These are phyloP conservation scores for Trichoderma erinaceum DNA, from an alignment of 495 filamentous ascomycete species.

Conservation along the genomic window DNA sequence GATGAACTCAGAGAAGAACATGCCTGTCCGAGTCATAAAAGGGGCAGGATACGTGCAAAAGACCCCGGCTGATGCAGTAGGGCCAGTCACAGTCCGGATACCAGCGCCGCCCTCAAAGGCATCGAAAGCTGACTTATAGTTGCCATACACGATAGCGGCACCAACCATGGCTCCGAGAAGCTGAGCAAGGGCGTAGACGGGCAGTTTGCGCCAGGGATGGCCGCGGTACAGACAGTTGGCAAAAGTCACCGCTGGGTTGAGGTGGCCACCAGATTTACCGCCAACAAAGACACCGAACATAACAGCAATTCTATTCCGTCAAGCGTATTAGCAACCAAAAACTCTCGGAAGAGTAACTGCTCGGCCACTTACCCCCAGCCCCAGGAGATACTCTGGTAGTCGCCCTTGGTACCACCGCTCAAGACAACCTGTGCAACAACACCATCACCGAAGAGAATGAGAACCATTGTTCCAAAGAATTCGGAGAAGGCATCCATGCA, in stretches of 20 bases:
- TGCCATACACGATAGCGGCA: slow-evolving; percentile 51
- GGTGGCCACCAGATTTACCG: slow-evolving; percentile 52
- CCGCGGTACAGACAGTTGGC: slow-evolving; percentile 55
- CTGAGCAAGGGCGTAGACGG: slow-evolving; percentile 49
- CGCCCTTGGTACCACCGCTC: slow-evolving; percentile 40
- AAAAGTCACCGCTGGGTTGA: slow-evolving; percentile 63
- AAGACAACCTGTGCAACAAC: slow-evolving; percentile 55
- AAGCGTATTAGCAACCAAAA: neutral
- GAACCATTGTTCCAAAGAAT: slow-evolving; percentile 58
- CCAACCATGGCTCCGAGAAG: slow-evolving; percentile 50
- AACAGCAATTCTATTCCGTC: slow-evolving; percentile 39
- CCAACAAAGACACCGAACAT: slow-evolving; percentile 63
- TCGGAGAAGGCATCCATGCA: slow-evolving; percentile 55
- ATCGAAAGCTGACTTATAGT: slow-evolving; percentile 51
- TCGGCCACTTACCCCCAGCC: slow-evolving; percentile 41
- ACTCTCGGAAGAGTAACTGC: neutral
- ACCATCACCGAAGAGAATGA: slow-evolving; percentile 60
- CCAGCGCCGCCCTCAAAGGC: slow-evolving; percentile 47
- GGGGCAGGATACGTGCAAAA: slow-evolving; percentile 57
- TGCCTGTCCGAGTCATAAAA: slow-evolving; percentile 52
- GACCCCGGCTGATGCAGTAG: slow-evolving; percentile 55
- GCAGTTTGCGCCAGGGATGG: slow-evolving; percentile 56
- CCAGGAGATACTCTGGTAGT: slow-evolving; percentile 58
- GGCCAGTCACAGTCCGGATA: slow-evolving; percentile 51
- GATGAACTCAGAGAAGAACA: slow-evolving; percentile 62